Percentiles rank a stretch among this genome's conserved stretches.
Evolutionary conservation across 805 yeast genomes (phyloP).

Genomic region (Candida nonsorbophila): DNA sequence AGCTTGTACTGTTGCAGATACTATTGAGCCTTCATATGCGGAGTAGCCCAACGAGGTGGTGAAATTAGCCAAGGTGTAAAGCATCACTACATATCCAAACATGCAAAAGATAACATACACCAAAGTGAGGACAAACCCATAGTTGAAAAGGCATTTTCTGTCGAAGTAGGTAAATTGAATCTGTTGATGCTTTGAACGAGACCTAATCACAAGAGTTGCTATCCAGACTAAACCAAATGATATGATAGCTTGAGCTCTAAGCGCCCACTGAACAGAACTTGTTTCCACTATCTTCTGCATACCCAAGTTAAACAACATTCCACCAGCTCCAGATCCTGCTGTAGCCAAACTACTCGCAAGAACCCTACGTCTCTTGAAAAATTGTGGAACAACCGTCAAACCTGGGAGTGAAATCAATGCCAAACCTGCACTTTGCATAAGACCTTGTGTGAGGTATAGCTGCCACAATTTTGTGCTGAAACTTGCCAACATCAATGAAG

Average conservation of each 20-base stretch:
- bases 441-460: conserved; percentile 62
- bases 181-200: conserved; percentile 13
- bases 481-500: conserved; percentile 56
- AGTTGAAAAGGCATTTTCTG: conserved; percentile 24
- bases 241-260: conserved; percentile 42
- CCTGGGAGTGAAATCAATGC: conserved; percentile 57
- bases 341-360: conserved; percentile 44
- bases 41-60: conserved; percentile 57
- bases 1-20: conserved; percentile 54
- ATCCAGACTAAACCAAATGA: conserved; percentile 22
- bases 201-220: conserved; percentile 13
- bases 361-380: conserved; percentile 63
- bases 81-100: conserved; percentile 56
- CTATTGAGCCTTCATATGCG: conserved; percentile 50
- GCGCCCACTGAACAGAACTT: conserved; percentile 43
- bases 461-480: conserved; percentile 60
- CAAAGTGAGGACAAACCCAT: conserved; percentile 34
- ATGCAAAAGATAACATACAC: conserved; percentile 41
- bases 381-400: conserved; percentile 57
- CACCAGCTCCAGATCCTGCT: conserved; percentile 52
- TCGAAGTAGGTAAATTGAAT: conserved; percentile 35
- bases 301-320: conserved; percentile 44
- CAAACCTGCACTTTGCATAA: conserved; percentile 53
- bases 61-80: conserved; percentile 56
- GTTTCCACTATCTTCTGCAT: conserved; percentile 39